Evolutionary conservation across 768 basidiomycete genomes (phyloP).

Genomic region (Psilocybe cubensis): DNA sequence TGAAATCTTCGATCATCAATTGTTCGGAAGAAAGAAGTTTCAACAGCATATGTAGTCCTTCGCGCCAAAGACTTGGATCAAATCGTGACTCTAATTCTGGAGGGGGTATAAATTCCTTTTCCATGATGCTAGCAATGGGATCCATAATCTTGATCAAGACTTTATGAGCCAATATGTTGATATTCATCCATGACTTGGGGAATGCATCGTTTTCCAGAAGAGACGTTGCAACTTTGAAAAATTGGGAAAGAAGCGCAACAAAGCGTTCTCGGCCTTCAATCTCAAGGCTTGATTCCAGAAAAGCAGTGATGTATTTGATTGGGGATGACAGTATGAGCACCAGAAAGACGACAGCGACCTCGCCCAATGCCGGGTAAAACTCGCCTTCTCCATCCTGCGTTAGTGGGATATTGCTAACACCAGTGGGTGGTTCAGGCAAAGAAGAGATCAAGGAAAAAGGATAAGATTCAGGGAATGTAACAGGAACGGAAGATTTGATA

Average conservation of each 20-base stretch:
- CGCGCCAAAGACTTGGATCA: constrained; percentile 79
- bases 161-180: constrained; percentile 86
- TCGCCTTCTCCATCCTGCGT: constrained; percentile 49
- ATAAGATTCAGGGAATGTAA: constrained; percentile 92
- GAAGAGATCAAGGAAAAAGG: constrained; percentile 84
- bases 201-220: constrained; percentile 89
- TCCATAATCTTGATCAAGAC: constrained; percentile 90
- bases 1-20: constrained; percentile 92
- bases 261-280: constrained; percentile 89
- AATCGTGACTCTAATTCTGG: constrained; percentile 68
- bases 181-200: constrained; percentile 89
- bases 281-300: constrained; percentile 79
- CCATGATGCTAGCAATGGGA: constrained; percentile 75
- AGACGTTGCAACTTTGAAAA: constrained; percentile 81
- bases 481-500: constrained; percentile 61
- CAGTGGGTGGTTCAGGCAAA: constrained; percentile 57
- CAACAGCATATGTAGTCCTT: constrained; percentile 80
- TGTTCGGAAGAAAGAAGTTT: constrained; percentile 89
- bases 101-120: constrained; percentile 78
- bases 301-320: constrained; percentile 73
- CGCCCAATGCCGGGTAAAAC: constrained; percentile 81
- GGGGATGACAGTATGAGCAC: constrained; percentile 83
- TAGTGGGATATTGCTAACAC: constrained; percentile 41
- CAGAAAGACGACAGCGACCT: constrained; percentile 84
- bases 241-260: constrained; percentile 65